A percentile compares a stretch with the other conserved stretches of the same genome.
Evolutionary conservation across 495 filamentous ascomycete species (phyloP).

Genomic region (Filosporella fistucella): DNA sequence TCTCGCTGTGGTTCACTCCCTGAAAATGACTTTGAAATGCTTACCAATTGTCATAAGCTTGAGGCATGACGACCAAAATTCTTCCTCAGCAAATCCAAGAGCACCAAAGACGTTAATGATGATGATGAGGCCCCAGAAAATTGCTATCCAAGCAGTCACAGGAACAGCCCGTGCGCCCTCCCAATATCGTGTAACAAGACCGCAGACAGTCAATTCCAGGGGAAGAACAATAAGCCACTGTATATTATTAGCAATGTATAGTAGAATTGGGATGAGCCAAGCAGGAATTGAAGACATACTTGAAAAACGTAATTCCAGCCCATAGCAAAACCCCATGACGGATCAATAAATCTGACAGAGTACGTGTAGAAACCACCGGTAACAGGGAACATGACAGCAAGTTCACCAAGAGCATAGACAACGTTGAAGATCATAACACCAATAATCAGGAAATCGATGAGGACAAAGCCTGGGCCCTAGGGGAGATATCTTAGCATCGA

Average conservation of each 20-base stretch:
- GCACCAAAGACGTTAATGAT: conserved; percentile 70
- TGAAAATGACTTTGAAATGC: background rate
- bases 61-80: conserved; percentile 19
- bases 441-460: conserved; percentile 14
- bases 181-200: conserved; percentile 55
- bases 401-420: conserved; percentile 13
- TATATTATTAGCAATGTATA: conserved; percentile 77
- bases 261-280: conserved; percentile 45
- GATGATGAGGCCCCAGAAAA: conserved; percentile 48
- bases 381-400: conserved; percentile 51
- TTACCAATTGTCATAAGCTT: conserved; percentile 23
- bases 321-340: conserved; percentile 81
- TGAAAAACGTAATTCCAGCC: conserved; percentile 64
- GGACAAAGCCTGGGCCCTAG: conserved; percentile 33
- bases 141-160: conserved; percentile 59
- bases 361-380: conserved; percentile 93
- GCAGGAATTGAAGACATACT: background rate
- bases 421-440: conserved; percentile 14
- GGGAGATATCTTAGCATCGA: background rate
- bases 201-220: conserved; percentile 49
- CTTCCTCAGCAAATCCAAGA: conserved; percentile 69
- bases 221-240: conserved; percentile 60
- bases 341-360: conserved; percentile 90
- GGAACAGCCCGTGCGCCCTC: conserved; percentile 45
- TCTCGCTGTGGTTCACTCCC: background rate